phyloP scores from a whole-genome alignment of 768 basidiomycete genomes.

The Crucibulum laeve region DNA sequence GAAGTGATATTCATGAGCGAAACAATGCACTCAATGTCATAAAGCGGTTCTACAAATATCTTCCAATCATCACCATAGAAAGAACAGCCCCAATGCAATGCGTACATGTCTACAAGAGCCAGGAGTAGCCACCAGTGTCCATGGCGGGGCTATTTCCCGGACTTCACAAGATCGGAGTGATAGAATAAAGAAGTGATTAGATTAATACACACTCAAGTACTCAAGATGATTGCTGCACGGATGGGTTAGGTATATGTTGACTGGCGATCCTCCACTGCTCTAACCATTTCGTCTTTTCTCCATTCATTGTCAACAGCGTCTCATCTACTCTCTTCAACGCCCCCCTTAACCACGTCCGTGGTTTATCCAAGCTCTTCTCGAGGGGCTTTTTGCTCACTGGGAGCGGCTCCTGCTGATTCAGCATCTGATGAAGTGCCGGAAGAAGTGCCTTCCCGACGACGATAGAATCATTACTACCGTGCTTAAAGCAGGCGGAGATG shows the following conservation, averaged over 20 bases:
- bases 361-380: constrained; percentile 12
- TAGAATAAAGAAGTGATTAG: no score
- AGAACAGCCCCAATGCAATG: no score
- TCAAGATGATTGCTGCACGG: no score
- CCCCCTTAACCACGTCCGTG: constrained; percentile 22
- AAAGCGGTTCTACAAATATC: no score
- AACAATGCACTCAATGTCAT: no score
- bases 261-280: background rate
- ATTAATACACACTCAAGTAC: no score
- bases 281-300: constrained; percentile 1
- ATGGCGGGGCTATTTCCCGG: no score
- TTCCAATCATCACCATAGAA: no score
- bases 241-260: constrained; percentile 2
- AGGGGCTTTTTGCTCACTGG: constrained; percentile 3
- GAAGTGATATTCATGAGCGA: no score
- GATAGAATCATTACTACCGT: constrained; percentile 32
- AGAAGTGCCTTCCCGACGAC: constrained; percentile 38
- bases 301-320: constrained; percentile 9
- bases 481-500: constrained; percentile 48
- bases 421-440: constrained; percentile 30
- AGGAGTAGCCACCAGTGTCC: no score
- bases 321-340: constrained; percentile 24
- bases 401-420: constrained; percentile 10
- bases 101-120: no score
- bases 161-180: no score